phyloP scores from a whole-genome alignment of 345 rosid species.

The Acer yangbiense region DNA sequence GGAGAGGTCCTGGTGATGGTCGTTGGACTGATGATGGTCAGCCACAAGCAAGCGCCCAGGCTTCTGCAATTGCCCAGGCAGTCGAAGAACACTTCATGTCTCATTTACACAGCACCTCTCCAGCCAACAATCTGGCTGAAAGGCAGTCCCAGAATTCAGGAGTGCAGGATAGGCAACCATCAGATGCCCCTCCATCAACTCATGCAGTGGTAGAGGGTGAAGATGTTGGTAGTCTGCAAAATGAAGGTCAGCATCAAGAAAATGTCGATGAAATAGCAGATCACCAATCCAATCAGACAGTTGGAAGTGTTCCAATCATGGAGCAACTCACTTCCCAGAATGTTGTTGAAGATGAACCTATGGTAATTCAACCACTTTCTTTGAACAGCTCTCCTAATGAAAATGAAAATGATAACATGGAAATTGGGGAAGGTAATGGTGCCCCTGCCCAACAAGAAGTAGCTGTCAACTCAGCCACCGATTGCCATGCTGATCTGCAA shows the following conservation, averaged over 20 bases:
- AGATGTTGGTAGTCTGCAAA: conserved; percentile 45
- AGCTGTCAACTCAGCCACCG: conserved; percentile 46
- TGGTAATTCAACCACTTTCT: conserved; percentile 56
- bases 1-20: conserved; percentile 84
- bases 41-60: conserved; percentile 79
- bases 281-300: conserved; percentile 37
- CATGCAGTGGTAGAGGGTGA: conserved; percentile 47
- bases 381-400: conserved; percentile 52
- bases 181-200: conserved; percentile 39
- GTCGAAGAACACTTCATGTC: conserved; percentile 84
- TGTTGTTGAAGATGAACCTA: conserved; percentile 38
- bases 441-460: conserved; percentile 44
- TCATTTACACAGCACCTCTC: conserved; percentile 53
- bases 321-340: conserved; percentile 39
- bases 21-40: conserved; percentile 98
- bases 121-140: conserved; percentile 49
- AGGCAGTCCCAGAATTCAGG: conserved; percentile 64
- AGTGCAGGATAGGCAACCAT: conserved; percentile 59
- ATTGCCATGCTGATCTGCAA: conserved; percentile 38
- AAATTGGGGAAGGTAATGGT: conserved; percentile 63
- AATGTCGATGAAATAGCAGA: conserved; percentile 40
- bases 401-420: conserved; percentile 69
- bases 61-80: conserved; percentile 84
- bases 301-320: conserved; percentile 37
- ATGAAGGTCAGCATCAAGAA: conserved; percentile 54